phyloP scores from a whole-genome alignment of 129 eudicot genomes.

The Flaveria brownii region DNA sequence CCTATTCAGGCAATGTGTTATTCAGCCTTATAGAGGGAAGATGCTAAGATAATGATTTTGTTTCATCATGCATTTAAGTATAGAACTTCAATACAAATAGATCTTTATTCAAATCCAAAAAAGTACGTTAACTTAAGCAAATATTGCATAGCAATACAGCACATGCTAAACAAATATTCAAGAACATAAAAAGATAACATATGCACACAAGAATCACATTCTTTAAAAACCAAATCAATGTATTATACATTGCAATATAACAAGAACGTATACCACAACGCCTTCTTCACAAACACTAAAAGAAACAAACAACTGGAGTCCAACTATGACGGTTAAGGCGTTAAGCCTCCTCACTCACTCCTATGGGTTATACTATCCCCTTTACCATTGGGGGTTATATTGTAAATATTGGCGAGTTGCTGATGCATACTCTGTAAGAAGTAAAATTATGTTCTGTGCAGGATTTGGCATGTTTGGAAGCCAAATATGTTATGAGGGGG shows the following conservation, averaged over 20 bases:
- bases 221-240: constrained; percentile 43
- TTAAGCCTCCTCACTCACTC: constrained; percentile 56
- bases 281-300: constrained; percentile 38
- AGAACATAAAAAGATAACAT: background rate
- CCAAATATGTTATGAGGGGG: constrained; percentile 45
- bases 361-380: constrained; percentile 35
- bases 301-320: constrained; percentile 46
- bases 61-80: background rate
- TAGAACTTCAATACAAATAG: background rate
- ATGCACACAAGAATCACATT: constrained; percentile 53
- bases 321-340: constrained; percentile 50
- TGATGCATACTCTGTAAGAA: constrained; percentile 46
- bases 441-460: constrained; percentile 63
- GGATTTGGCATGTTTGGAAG: constrained; percentile 49
- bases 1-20: constrained; percentile 1
- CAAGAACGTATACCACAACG: constrained; percentile 26
- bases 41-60: background rate
- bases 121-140: constrained; percentile 1
- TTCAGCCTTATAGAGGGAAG: background rate
- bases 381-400: constrained; percentile 42
- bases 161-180: background rate
- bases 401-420: constrained; percentile 57
- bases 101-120: constrained; percentile 11
- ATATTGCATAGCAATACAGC: background rate
- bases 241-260: constrained; percentile 52